Conservation (phyloP, 306 rosid genomes). For the Begonia peltatifolia region DNA sequence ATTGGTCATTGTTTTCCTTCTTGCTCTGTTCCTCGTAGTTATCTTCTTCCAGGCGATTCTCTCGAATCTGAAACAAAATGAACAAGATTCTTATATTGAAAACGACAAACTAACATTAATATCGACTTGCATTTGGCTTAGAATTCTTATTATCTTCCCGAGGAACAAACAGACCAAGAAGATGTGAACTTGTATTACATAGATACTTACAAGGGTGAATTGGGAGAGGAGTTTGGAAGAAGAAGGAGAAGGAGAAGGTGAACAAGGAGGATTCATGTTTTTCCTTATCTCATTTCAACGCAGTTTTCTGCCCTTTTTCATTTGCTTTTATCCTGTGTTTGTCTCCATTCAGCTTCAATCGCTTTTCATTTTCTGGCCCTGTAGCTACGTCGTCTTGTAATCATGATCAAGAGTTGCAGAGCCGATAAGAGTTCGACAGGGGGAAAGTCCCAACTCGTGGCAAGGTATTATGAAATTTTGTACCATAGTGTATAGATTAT, state of each 20-base stretch:
- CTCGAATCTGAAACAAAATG: conserved; percentile 53
- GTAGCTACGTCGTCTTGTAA: conserved; percentile 17
- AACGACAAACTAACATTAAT: neutral
- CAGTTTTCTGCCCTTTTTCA: neutral
- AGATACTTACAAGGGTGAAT: conserved; percentile 27
- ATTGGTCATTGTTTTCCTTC: too few species aligned
- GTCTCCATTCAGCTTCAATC: neutral
- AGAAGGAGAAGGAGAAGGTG: conserved; percentile 17
- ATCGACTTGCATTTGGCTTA: too few species aligned
- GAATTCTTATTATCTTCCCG: too few species aligned
- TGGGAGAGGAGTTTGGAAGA: conserved; percentile 14
- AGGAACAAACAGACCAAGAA: too few species aligned
- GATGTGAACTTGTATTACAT: too few species aligned
- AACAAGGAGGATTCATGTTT: conserved; percentile 19
- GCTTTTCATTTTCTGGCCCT: neutral
- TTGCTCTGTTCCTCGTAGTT: too few species aligned
- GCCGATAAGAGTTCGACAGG: neutral
- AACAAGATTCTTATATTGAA: neutral
- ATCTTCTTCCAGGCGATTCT: conserved; percentile 20
- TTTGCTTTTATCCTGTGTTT: too few species aligned
- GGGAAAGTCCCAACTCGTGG: too few species aligned
- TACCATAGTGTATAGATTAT: too few species aligned
- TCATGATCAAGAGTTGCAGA: conserved; percentile 2
- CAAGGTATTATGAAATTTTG: too few species aligned
- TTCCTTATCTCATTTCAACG: too few species aligned